These are phyloP conservation scores for Magnaporthiopsis rhizophila DNA, from an alignment of 2,329 filamentous ascomycete genomes.

Conservation along the genomic window DNA sequence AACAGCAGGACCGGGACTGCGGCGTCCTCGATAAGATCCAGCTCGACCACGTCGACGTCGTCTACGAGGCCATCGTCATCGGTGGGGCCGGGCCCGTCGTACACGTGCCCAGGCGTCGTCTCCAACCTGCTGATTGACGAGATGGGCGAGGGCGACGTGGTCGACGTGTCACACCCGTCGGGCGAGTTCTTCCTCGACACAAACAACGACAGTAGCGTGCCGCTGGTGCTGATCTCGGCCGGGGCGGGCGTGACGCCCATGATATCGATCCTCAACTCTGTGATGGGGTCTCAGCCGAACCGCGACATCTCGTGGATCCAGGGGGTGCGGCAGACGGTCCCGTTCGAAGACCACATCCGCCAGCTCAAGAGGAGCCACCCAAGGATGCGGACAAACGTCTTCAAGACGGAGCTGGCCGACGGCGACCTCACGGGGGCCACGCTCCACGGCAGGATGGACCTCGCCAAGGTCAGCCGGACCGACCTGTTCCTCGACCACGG, in stretches of 20 bases:
- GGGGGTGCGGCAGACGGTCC: constrained; percentile 41
- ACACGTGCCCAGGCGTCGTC: constrained; percentile 53
- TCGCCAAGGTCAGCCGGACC: constrained; percentile 33
- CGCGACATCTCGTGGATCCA: constrained; percentile 53
- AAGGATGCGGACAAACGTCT: constrained; percentile 35
- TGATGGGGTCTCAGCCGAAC: constrained; percentile 33
- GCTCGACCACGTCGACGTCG: constrained; percentile 22
- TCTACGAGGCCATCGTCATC: neutral
- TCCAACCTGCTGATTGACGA: constrained; percentile 62
- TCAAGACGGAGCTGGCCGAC: constrained; percentile 39
- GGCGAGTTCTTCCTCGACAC: constrained; percentile 53
- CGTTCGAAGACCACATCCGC: constrained; percentile 46
- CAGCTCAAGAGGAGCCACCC: constrained; percentile 28
- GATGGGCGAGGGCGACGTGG: constrained; percentile 50
- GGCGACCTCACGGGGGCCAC: constrained; percentile 35
- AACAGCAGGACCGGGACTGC: neutral
- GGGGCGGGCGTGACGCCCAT: constrained; percentile 54
- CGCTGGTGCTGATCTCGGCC: constrained; percentile 53
- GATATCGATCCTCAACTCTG: constrained; percentile 50
- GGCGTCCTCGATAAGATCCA: constrained; percentile 15
- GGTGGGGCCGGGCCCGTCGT: constrained; percentile 17
- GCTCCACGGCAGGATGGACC: constrained; percentile 37
- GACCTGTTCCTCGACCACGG: constrained; percentile 37
- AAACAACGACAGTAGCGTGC: constrained; percentile 29
- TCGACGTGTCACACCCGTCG: constrained; percentile 59